A percentile compares a stretch with the other conserved stretches of the same genome.
phyloP scores from a whole-genome alignment of 2,329 filamentous ascomycete genomes.

The Coniochaeta sp. region DNA sequence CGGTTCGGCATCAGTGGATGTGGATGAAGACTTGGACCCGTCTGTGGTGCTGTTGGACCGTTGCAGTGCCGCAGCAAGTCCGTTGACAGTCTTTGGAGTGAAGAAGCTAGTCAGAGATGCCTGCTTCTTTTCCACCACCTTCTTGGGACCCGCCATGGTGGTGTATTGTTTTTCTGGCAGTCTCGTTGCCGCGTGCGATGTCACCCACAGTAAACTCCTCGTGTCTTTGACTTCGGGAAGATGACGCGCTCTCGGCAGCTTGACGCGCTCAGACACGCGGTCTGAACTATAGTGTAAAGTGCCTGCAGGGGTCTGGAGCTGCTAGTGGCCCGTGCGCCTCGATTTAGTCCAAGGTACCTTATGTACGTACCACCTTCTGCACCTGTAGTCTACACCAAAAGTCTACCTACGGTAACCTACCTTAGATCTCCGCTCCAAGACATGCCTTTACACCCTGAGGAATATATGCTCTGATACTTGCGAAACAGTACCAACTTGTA shows the following conservation, averaged over 20 bases:
- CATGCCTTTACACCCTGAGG: too few species aligned
- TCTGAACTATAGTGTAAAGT: neutral
- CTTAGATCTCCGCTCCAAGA: too few species aligned
- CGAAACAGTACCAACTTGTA: too few species aligned
- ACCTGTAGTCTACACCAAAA: too few species aligned
- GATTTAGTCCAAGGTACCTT: neutral
- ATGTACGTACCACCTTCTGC: too few species aligned
- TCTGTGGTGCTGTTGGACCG: slow-evolving; percentile 10
- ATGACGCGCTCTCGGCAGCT: neutral
- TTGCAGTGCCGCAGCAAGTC: slow-evolving; percentile 27
- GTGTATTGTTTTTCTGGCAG: neutral
- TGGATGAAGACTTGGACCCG: slow-evolving; percentile 14
- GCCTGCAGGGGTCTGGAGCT: neutral
- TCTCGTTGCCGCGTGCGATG: neutral
- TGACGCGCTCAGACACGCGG: neutral
- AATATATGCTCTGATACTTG: too few species aligned
- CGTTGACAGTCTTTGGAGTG: slow-evolving; percentile 50
- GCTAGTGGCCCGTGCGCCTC: neutral
- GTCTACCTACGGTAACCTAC: too few species aligned
- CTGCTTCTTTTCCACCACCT: slow-evolving; percentile 56
- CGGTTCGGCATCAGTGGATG: slow-evolving; percentile 1
- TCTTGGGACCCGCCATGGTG: slow-evolving; percentile 28
- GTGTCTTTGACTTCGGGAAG: neutral
- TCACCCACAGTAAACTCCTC: neutral
- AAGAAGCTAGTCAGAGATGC: slow-evolving; percentile 85